Evolutionary conservation across 805 yeast genomes (phyloP), one percentile per base, ranked within the genome.

Genomic region (Barnettozyma populi): DNA sequence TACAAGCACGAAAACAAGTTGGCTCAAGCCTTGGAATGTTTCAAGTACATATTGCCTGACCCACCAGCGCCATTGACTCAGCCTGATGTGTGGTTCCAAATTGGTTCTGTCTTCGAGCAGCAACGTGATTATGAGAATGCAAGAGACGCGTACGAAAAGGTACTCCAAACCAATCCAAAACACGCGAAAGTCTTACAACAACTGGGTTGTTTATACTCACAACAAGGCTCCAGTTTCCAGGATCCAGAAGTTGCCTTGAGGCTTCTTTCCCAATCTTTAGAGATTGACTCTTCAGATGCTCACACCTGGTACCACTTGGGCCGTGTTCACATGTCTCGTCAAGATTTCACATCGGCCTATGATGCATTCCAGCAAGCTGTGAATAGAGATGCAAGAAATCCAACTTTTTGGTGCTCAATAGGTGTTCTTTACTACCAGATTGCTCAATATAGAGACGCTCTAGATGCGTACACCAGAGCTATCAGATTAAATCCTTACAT

Each of bases 311-410:
- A 94, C 69, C 87, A 94, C 65, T 69, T 94, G 43, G 99, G 99
- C 43, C 80, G 98, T 56, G 95, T 95, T 53, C 95, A 92, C 71
- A 92, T 94, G 98, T 84, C 96, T 36, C 80, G 92, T 60, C 90
- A 87, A 55, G 96, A 92, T 66, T 94, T 90, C 71, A 85, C 94
- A 51, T 90, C 94, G 43, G 98, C 99, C 2, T 94, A 92, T 68
- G 98, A 94, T 63, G 95, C 97, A 0, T 94, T 92, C 78, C 99
- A 94, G 71, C 97, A 90, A 65, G 98, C 98, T 11, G 99, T 94
- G 50, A 94, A 94, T 66, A 79, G 97, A 53, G 98, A 94, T 67
- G 85, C 95, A 35, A 79, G 97, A 65, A 94, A 94, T 66, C 98
- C 99, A 49, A 94, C 97, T 1, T 94, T 94, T 73, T 94, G 99